A percentile compares a stretch with the other conserved stretches of the same genome.
phyloP scores from a whole-genome alignment of 306 rosid species.

The Cucurbita pepo region DNA sequence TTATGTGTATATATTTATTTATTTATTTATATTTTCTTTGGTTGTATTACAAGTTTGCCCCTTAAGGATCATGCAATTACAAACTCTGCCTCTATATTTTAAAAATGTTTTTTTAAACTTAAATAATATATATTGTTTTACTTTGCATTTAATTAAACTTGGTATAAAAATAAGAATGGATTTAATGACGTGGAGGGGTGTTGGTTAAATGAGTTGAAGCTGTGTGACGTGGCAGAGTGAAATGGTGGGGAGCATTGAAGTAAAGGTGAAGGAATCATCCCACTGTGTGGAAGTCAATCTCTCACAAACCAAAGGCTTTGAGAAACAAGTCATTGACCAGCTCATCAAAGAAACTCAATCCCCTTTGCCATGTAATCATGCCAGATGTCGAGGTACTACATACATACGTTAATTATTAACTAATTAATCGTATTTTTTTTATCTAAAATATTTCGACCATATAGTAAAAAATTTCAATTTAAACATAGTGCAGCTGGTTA shows the following conservation, averaged over 20 bases:
- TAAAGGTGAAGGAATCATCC: conserved; percentile 35
- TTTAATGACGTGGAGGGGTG: neutral
- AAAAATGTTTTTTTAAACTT: too few relatives aligned
- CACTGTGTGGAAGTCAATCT: conserved; percentile 63
- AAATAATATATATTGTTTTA: neutral
- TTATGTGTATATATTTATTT: too few relatives aligned
- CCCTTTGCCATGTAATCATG: conserved; percentile 22
- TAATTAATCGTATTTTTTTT: too few relatives aligned
- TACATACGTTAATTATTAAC: neutral
- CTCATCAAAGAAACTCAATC: conserved; percentile 45
- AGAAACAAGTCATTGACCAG: conserved; percentile 54
- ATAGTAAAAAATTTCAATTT: too few relatives aligned
- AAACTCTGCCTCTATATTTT: neutral
- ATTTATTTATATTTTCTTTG: neutral
- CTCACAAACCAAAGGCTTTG: conserved; percentile 58
- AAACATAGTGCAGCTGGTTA: too few relatives aligned
- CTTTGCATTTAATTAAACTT: neutral
- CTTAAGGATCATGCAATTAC: too few relatives aligned
- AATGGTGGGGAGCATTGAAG: conserved; percentile 35
- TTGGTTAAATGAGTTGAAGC: neutral
- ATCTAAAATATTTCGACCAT: neutral
- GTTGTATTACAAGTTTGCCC: neutral
- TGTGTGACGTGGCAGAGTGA: conserved; percentile 33
- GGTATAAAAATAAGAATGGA: neutral
- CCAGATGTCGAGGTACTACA: conserved; percentile 44